Conservation (phyloP, 257 asterid species). For the Scutellaria barbata region DNA sequence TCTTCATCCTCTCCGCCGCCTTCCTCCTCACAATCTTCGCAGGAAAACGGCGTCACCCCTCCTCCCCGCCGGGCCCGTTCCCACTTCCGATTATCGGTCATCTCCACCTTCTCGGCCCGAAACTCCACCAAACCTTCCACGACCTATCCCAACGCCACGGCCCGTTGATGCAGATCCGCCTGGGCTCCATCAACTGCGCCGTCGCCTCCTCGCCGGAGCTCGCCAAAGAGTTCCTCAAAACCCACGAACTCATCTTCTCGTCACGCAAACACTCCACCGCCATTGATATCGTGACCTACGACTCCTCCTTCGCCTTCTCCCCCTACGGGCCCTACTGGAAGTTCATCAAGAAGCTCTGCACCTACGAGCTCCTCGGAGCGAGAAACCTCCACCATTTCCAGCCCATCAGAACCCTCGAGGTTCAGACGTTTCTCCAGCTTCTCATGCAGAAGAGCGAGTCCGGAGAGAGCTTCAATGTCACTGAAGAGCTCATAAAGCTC, state of each 20-base stretch:
- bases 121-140: constrained; percentile 59
- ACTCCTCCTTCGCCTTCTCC: constrained; percentile 65
- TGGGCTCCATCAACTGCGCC: constrained; percentile 53
- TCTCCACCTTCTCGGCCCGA: constrained; percentile 63
- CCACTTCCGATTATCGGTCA: constrained; percentile 69
- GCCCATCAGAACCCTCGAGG: constrained; percentile 47
- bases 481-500: constrained; percentile 50
- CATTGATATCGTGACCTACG: constrained; percentile 53
- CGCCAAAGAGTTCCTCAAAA: constrained; percentile 51
- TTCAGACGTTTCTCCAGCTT: constrained; percentile 32
- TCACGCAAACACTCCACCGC: constrained; percentile 54
- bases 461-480: constrained; percentile 41
- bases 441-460: constrained; percentile 36
- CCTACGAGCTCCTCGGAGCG: constrained; percentile 53
- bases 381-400: constrained; percentile 48
- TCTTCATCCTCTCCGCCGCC: constrained; percentile 43
- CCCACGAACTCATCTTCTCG: constrained; percentile 57
- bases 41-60: constrained; percentile 17
- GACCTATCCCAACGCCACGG: constrained; percentile 45
- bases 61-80: constrained; percentile 53
- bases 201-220: constrained; percentile 53
- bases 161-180: constrained; percentile 46
- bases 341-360: constrained; percentile 51
- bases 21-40: constrained; percentile 18
- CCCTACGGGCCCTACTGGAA: constrained; percentile 66